These are phyloP conservation scores for Helenozyma rhizophorensis DNA, from an alignment of 805 yeast genomes.

Conservation along the genomic window DNA sequence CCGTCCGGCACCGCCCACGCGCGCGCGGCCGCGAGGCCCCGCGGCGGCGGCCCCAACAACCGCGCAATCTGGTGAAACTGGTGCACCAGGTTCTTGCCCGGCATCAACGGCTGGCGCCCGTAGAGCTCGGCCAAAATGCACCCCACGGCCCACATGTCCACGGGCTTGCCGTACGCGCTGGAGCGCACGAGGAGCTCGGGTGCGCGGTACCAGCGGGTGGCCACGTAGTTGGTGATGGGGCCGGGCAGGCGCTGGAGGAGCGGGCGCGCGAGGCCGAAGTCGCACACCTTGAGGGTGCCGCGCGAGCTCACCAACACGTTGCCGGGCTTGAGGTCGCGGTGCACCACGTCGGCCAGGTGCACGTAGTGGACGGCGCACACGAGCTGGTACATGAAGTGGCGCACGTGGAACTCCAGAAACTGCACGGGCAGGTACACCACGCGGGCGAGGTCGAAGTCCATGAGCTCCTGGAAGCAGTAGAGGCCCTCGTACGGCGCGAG, in stretches of 20 bases:
- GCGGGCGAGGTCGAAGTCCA: conserved; percentile 74
- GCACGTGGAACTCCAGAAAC: conserved; percentile 80
- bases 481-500: conserved; percentile 75
- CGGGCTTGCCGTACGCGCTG: conserved; percentile 54
- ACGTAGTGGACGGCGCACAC: conserved; percentile 83
- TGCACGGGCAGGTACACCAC: conserved; percentile 77
- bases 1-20: conserved; percentile 30
- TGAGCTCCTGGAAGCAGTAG: conserved; percentile 82
- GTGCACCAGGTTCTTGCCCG: conserved; percentile 66
- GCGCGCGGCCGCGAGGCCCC: conserved; percentile 31
- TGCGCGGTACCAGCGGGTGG: conserved; percentile 94
- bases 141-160: conserved; percentile 94
- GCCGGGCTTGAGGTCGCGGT: conserved; percentile 90
- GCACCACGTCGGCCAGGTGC: conserved; percentile 89
- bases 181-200: conserved; percentile 77
- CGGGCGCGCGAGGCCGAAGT: conserved; percentile 90
- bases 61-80: conserved; percentile 68
- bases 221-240: conserved; percentile 78
- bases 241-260: conserved; percentile 36
- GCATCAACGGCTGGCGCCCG: conserved; percentile 74
- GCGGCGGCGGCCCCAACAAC: conserved; percentile 68
- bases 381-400: conserved; percentile 72
- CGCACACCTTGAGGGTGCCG: conserved; percentile 83
- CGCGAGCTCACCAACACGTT: conserved; percentile 72
- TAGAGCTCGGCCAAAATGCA: conserved; percentile 85